These are phyloP conservation scores for Neckera pumila DNA, from an alignment of 225 moss, liverwort and hornwort genomes.

Conservation along the genomic window DNA sequence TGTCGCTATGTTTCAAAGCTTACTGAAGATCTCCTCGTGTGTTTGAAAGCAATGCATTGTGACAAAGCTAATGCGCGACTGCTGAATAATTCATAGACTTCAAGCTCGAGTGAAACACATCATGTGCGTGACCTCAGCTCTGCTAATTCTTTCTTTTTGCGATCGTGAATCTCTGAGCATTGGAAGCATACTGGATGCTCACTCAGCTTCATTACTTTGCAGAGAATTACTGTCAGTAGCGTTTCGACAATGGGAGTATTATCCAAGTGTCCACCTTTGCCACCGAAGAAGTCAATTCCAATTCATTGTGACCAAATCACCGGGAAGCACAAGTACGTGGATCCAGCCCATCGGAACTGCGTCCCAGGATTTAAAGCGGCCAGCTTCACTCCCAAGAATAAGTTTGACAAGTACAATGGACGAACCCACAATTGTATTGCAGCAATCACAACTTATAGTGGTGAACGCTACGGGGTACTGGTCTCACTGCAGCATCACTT, in stretches of 20 bases:
- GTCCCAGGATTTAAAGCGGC: constrained; percentile 8
- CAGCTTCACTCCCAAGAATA: constrained; percentile 11
- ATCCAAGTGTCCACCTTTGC: not conserved
- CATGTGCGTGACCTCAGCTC: not conserved
- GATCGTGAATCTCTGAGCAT: not conserved
- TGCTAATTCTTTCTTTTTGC: not conserved
- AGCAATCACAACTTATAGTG: not conserved
- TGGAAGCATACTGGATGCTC: not conserved
- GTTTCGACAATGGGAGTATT: not conserved
- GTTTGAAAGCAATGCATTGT: not conserved
- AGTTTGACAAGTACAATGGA: constrained; percentile 12
- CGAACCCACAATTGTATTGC: constrained; percentile 26
- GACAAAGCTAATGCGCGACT: not conserved
- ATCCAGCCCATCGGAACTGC: constrained; percentile 14
- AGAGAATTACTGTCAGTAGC: not conserved
- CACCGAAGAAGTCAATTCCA: not conserved
- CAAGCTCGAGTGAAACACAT: not conserved
- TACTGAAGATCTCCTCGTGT: not conserved
- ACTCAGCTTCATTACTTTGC: not conserved
- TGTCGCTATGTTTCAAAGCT: not conserved
- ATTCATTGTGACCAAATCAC: constrained; percentile 8
- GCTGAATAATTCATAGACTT: not conserved
- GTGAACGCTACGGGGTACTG: constrained; percentile 16
- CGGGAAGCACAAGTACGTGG: constrained; percentile 13
- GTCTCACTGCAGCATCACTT: not conserved